Base-by-base conservation (phyloP, 139 green algal genomes). In the Chlorella sp. region DNA sequence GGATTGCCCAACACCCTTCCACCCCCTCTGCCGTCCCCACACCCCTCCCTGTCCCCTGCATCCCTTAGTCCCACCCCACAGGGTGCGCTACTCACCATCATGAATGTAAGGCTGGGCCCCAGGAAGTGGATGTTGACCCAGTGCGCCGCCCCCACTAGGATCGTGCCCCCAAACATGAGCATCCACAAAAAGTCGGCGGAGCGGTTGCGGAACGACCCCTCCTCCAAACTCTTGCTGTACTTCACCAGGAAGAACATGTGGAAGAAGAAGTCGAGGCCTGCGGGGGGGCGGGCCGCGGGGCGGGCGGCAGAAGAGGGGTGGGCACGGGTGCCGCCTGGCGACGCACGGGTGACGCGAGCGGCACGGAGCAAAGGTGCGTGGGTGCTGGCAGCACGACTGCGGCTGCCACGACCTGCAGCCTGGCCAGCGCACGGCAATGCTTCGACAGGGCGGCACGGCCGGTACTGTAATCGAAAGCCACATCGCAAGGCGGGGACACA, bases 171-270 rank as follows among this genome's bases (percentile, higher is more conserved):
- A 86, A 99, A 95, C 5, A 99, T 60, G 60, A 99, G 94, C 98
- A 99, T 99, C 95, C 95, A 99, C 39, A 99, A 92, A 88, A 99
- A 99, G 90, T 99, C 98, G 60, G 97, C 97, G 22, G 93, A 96
- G 40, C 97, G 93, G 36, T 96, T 96, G 39, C 97, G 95, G 92
- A 99, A 99, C 19, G 95, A 98, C 42, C 95, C 98, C 91, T 99
- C 98, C 88, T 99, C 98, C 73, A 99, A 91, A 1, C 96, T 93
- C 90, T 98, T 98, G 93, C 93, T 98, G 94, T 99, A 99, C 87
- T 98, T 97, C 30, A 98, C 90, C 18, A 99, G 94, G 92, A 99
- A 99, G 94, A 99, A 99, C 97, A 99, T 99, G 95, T 99, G 98
- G 92, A 99, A 99, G 19, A 99, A 92, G 90, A 99, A 99, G 90